Evolutionary conservation across 1,139 yeast genomes (phyloP).

Genomic region (Yarrowia galli): DNA sequence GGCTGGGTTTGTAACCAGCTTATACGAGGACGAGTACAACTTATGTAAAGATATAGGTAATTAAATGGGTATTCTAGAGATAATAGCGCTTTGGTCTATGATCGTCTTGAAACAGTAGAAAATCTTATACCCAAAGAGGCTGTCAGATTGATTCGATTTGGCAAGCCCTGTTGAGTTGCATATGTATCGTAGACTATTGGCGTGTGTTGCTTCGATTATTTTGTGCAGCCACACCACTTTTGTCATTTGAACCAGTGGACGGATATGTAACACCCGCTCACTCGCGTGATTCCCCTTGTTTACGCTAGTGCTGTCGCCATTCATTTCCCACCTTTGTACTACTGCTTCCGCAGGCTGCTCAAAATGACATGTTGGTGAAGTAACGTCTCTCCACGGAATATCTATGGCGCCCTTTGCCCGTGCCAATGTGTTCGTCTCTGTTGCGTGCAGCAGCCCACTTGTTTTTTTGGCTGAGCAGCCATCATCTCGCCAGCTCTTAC

Average conservation of each 20-base stretch:
- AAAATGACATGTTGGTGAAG: no score
- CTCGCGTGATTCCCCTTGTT: no score
- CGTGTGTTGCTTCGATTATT: background rate
- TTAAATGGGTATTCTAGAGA: background rate
- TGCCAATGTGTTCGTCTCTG: background rate
- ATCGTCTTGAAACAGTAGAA: background rate
- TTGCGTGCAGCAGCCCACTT: no score
- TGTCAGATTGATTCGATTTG: background rate
- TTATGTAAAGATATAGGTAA: background rate
- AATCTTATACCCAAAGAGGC: slow-evolving; percentile 1
- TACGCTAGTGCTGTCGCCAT: no score
- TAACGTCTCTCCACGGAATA: background rate
- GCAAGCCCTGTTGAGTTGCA: background rate
- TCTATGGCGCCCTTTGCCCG: background rate
- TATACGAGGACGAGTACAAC: no score
- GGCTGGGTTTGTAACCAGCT: slow-evolving; percentile 3
- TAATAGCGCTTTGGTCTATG: slow-evolving; percentile 3
- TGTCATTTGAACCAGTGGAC: no score
- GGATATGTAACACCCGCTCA: no score
- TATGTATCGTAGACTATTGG: no score
- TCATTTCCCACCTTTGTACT: no score
- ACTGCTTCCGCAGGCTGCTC: no score
- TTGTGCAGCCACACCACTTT: background rate
- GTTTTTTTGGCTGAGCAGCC: no score
- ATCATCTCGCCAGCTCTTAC: no score